Percentiles rank a stretch among this genome's conserved stretches.
phyloP scores from a whole-genome alignment of 2,329 filamentous ascomycete species.

The Ascomycota sp. region DNA sequence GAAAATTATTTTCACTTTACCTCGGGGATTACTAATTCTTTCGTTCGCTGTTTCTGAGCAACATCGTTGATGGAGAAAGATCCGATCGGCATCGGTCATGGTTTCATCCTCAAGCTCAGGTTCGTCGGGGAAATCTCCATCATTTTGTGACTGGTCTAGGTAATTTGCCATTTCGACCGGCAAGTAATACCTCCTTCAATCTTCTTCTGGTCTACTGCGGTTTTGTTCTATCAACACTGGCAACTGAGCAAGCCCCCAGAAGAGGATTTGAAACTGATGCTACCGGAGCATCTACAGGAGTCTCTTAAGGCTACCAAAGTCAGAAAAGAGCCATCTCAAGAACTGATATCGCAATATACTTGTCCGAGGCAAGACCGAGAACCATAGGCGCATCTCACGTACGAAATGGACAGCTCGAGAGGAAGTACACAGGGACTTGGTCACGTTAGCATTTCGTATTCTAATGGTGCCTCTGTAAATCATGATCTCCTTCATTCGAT shows the following conservation, averaged over 20 bases:
- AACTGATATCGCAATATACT: conserved; percentile 82
- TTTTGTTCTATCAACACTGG: conserved; percentile 46
- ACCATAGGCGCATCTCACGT: conserved; percentile 57
- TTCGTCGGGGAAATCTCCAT: too few species aligned
- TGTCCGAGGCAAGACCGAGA: conserved; percentile 75
- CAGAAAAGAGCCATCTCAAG: conserved; percentile 85
- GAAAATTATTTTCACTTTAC: conserved; percentile 49
- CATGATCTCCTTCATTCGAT: background rate
- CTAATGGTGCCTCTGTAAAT: background rate
- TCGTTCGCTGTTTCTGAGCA: too few species aligned
- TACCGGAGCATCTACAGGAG: conserved; percentile 69
- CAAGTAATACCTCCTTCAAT: conserved; percentile 40
- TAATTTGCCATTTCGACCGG: too few species aligned
- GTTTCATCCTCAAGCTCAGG: too few species aligned
- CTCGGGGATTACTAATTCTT: too few species aligned
- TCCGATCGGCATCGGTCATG: too few species aligned
- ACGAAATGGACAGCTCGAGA: conserved; percentile 66
- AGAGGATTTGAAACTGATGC: conserved; percentile 58
- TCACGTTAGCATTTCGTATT: conserved; percentile 73
- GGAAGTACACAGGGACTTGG: conserved; percentile 85
- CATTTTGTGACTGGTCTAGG: too few species aligned
- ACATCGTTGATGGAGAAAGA: too few species aligned
- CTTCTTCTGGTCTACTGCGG: too few species aligned
- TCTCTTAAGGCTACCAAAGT: conserved; percentile 65
- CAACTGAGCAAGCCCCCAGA: conserved; percentile 64